phyloP scores from a whole-genome alignment of 2,329 filamentous ascomycete species.

The Malbranchea zuffiana region DNA sequence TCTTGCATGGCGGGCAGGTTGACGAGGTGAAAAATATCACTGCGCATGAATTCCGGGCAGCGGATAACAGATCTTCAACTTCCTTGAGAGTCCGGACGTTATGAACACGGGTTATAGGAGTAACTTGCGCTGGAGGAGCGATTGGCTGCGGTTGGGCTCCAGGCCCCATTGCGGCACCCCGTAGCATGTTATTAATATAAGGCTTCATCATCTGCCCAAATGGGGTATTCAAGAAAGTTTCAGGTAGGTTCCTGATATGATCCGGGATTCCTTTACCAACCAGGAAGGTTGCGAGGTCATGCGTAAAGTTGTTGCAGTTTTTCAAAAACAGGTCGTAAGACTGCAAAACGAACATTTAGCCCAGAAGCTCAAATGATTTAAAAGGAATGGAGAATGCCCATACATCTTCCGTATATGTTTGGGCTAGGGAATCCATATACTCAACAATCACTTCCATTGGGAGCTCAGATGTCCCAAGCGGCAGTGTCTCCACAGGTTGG shows the following conservation, averaged over 20 bases:
- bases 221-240: conserved; percentile 73
- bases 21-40: conserved; percentile 88
- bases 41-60: conserved; percentile 56
- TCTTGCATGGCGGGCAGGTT: conserved; percentile 74
- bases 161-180: conserved; percentile 50
- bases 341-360: conserved; percentile 30
- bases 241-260: conserved; percentile 74
- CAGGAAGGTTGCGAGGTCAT: conserved; percentile 82
- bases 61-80: conserved; percentile 49
- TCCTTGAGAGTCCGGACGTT: conserved; percentile 49
- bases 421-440: conserved; percentile 72
- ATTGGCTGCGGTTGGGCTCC: conserved; percentile 13
- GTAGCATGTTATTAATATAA: conserved; percentile 56
- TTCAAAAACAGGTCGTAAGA: conserved; percentile 82
- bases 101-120: conserved; percentile 43
- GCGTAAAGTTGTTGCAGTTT: conserved; percentile 97
- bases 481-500: conserved; percentile 62
- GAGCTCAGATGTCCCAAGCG: conserved; percentile 65
- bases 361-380: background rate
- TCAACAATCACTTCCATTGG: conserved; percentile 74
- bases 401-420: conserved; percentile 72
- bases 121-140: conserved; percentile 11
- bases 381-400: conserved; percentile 6
- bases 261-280: conserved; percentile 79
- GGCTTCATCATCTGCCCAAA: conserved; percentile 81